These are phyloP conservation scores for Aureobasidium namibiae DNA, from an alignment of 2,329 filamentous ascomycete species.

Conservation along the genomic window DNA sequence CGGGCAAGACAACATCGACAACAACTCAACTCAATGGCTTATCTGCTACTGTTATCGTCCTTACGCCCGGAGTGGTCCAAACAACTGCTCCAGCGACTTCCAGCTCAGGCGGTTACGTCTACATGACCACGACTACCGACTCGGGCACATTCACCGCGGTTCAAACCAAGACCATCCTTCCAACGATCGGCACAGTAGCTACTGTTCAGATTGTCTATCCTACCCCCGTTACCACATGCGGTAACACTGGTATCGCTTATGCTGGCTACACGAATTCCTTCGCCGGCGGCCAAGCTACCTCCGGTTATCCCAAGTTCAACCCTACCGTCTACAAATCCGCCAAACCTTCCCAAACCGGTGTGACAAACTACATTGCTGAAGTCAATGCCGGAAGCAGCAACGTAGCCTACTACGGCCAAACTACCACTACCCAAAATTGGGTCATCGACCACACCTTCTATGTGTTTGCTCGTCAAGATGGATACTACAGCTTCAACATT, in stretches of 20 bases:
- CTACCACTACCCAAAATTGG: slow-evolving; percentile 7
- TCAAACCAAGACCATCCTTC: slow-evolving; percentile 11
- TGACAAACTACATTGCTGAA: slow-evolving; percentile 15
- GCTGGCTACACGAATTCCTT: slow-evolving; percentile 14
- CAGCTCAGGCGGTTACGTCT: neutral
- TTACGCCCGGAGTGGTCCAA: slow-evolving; percentile 10
- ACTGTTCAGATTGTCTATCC: slow-evolving; percentile 13
- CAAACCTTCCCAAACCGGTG: slow-evolving; percentile 5
- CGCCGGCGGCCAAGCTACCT: slow-evolving; percentile 13
- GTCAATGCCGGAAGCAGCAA: slow-evolving; percentile 9
- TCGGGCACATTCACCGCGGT: slow-evolving; percentile 11
- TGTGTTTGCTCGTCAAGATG: slow-evolving; percentile 13
- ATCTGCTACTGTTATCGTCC: slow-evolving; percentile 10
- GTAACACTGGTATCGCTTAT: slow-evolving; percentile 13
- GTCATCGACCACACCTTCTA: slow-evolving; percentile 17
- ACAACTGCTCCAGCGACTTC: neutral
- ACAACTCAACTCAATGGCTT: slow-evolving; percentile 10
- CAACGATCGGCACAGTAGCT: neutral
- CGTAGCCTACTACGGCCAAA: neutral
- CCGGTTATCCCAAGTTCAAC: slow-evolving; percentile 11
- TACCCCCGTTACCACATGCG: slow-evolving; percentile 11
- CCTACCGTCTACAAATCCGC: slow-evolving; percentile 15
- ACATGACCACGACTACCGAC: slow-evolving; percentile 2
- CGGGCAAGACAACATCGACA: slow-evolving; percentile 9
- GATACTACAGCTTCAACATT: slow-evolving; percentile 16